A percentile compares a stretch with the other conserved stretches of the same genome.
Conservation (phyloP, 257 asterid genomes). For the Jaltomata sinuosa region DNA sequence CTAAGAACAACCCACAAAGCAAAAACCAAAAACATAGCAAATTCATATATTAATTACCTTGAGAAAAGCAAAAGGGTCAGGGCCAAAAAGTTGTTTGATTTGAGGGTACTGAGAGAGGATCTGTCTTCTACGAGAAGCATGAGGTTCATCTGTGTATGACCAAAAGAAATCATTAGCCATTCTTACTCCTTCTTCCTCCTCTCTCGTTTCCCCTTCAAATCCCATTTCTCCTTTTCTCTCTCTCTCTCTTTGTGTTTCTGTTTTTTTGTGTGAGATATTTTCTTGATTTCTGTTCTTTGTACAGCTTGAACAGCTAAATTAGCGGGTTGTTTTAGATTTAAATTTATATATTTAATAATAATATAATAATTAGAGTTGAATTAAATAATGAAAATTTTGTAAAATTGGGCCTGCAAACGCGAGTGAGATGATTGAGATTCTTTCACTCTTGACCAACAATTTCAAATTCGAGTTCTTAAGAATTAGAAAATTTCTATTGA, state of each 20-base stretch:
- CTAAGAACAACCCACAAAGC: not conserved
- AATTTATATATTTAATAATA: not conserved
- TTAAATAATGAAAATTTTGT: not conserved
- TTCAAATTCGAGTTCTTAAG: too few relatives aligned
- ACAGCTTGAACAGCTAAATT: not conserved
- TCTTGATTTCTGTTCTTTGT: not conserved
- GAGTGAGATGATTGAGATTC: too few relatives aligned
- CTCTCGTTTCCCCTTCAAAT: conserved; percentile 28
- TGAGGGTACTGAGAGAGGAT: conserved; percentile 93
- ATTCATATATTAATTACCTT: conserved; percentile 35
- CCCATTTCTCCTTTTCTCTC: conserved; percentile 29
- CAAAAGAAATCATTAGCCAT: conserved; percentile 84
- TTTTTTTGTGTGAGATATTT: not conserved
- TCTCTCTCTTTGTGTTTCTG: not conserved
- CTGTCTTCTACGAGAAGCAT: conserved; percentile 76
- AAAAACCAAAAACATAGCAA: not conserved
- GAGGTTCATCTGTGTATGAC: conserved; percentile 96
- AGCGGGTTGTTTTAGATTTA: not conserved
- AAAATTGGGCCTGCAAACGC: not conserved
- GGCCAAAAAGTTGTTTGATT: conserved; percentile 73
- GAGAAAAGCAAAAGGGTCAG: conserved; percentile 76
- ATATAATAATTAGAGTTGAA: not conserved
- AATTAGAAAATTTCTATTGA: too few relatives aligned
- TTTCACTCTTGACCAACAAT: too few relatives aligned
- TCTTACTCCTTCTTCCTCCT: conserved; percentile 26